Evolutionary conservation across 2,329 filamentous ascomycete genomes (phyloP).

Genomic region (Fusarium concolor): DNA sequence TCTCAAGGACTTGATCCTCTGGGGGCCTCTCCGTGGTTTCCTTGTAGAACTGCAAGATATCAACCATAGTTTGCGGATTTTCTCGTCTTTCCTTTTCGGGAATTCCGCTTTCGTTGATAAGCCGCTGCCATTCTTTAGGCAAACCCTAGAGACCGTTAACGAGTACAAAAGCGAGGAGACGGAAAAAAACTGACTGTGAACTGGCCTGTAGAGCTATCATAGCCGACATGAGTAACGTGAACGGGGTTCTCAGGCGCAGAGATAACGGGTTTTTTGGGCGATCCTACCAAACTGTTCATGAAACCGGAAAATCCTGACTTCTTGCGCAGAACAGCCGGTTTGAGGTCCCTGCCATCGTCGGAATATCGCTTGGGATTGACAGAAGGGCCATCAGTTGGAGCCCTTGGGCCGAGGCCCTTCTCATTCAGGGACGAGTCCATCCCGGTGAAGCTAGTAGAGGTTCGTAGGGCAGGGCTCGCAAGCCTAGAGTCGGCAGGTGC

Average conservation of each 20-base stretch:
- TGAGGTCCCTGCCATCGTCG: slow-evolving; percentile 77
- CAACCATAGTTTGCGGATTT: slow-evolving; percentile 93
- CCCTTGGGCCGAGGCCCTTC: slow-evolving; percentile 50
- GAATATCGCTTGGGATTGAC: slow-evolving; percentile 78
- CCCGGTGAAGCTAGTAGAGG: slow-evolving; percentile 67
- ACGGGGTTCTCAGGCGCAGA: slow-evolving; percentile 98
- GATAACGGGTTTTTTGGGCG: slow-evolving; percentile 90
- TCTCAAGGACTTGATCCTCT: slow-evolving; percentile 93
- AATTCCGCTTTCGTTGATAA: slow-evolving; percentile 95
- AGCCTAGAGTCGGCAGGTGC: slow-evolving; percentile 66
- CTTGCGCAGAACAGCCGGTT: slow-evolving; percentile 74
- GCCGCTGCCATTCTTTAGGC: slow-evolving; percentile 96
- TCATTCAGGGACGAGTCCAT: slow-evolving; percentile 55
- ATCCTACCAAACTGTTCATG: slow-evolving; percentile 84
- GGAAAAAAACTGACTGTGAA: slow-evolving; percentile 78
- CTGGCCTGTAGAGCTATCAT: slow-evolving; percentile 94
- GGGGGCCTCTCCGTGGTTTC: slow-evolving; percentile 84
- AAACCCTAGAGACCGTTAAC: slow-evolving; percentile 72
- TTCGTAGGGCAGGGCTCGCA: slow-evolving; percentile 67
- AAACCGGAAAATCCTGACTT: slow-evolving; percentile 91
- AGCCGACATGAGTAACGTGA: slow-evolving; percentile 97
- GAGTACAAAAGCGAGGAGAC: slow-evolving; percentile 17
- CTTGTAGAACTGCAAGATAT: slow-evolving; percentile 97
- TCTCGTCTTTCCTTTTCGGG: slow-evolving; percentile 95
- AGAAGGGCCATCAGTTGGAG: slow-evolving; percentile 57